Base-by-base conservation (phyloP, 202 grass and related monocot species). In the Zizania palustris region DNA sequence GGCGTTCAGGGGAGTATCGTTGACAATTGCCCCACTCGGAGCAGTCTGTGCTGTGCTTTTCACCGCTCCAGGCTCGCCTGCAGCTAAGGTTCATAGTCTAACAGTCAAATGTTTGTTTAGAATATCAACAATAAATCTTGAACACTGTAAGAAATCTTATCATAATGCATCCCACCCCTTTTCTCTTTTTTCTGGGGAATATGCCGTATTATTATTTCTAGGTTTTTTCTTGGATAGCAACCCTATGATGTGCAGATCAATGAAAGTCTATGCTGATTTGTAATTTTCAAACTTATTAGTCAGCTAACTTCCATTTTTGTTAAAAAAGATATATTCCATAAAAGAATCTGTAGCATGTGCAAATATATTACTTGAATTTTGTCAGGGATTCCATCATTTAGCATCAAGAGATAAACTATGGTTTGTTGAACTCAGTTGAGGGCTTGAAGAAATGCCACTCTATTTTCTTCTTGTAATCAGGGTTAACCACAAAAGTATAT, bases 21-120 rank as follows among this genome's bases (percentile, higher is more conserved):
- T 95, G 67, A 95, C 91, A 19, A 89, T 98, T 74, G 96, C 91
- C 22, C 96, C 96, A 11, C 87, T 95, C 8, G 91, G 96, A 50
- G 91, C 96, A 18, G 96, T 98, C 69, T 92, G 70, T 53, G 86
- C 89, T 16, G 89, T 95, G 70, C 78, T 98, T 59, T 95, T 98
- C 74, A 69, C 83, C 22, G 85, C 80, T 60, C 89, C 96, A 16
- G 73, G 33, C 59, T 83, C 96, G n/a, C 91, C 89, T 49, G 73
- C 89, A 68, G 91, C 96, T 64, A 76, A 93, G 87, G 94, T 93
- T 42, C 22, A 19, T 74, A 9, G 12, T 64, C 6, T 54, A 55
- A 73, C 43, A 61, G 0, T 21, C 1, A 21, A 21, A 7, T 20
- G n/a, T 6, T 50, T 41, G 4, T 45, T 46, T 22, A 21, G n/a